A percentile compares a stretch with the other conserved stretches of the same genome.
Conservation (phyloP, 2,329 filamentous ascomycete genomes). For the Aspergillus sergii region DNA sequence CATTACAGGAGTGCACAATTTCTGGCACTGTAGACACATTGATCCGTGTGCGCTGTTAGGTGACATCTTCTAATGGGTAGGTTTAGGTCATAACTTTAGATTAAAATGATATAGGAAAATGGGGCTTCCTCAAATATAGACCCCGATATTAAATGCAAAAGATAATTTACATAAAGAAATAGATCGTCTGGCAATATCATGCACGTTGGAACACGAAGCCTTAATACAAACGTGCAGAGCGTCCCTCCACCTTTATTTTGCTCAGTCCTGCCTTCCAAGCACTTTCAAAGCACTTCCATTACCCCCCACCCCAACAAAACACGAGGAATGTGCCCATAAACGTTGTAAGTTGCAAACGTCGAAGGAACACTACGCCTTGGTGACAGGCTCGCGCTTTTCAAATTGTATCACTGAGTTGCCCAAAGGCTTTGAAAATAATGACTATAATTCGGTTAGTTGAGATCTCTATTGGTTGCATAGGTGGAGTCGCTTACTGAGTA, state of each 20-base stretch:
- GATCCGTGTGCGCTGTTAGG: not conserved
- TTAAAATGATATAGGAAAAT: not conserved
- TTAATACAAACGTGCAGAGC: not conserved
- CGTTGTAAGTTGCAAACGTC: conserved; percentile 4
- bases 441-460: conserved; percentile 33
- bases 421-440: conserved; percentile 72
- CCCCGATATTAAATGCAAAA: not conserved
- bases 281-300: not conserved
- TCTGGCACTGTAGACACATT: not conserved
- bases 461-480: not conserved
- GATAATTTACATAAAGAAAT: conserved; percentile 8
- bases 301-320: not conserved
- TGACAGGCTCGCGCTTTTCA: conserved; percentile 54
- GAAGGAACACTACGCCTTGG: conserved; percentile 28
- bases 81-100: not conserved
- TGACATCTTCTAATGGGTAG: not conserved
- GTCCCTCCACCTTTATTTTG: not conserved
- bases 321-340: not conserved
- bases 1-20: not conserved
- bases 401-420: conserved; percentile 73
- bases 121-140: not conserved
- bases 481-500: conserved; percentile 50
- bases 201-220: not conserved
- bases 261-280: not conserved
- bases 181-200: not conserved